Percentiles rank a stretch among this genome's conserved stretches.
These are phyloP conservation scores for Aspergillus unguis DNA, from an alignment of 2,329 filamentous ascomycete species.

Conservation along the genomic window DNA sequence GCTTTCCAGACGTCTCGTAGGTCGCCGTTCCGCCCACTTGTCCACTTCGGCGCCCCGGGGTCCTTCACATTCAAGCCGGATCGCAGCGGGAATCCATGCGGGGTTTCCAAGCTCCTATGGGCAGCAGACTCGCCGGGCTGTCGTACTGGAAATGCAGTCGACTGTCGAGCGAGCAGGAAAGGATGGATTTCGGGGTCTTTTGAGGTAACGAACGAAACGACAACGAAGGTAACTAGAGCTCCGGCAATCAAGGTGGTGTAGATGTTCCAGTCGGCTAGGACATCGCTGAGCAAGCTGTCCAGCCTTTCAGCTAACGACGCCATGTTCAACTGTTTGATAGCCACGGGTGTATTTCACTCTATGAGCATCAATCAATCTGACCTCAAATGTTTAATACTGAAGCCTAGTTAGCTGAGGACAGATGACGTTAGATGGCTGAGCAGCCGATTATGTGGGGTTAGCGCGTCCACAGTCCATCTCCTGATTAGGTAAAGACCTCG, in stretches of 20 bases:
- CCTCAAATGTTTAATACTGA: neutral
- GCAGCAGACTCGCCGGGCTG: conserved; percentile 80
- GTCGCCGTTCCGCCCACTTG: conserved; percentile 79
- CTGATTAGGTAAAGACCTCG: conserved; percentile 18
- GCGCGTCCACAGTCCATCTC: conserved; percentile 7
- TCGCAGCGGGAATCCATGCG: conserved; percentile 78
- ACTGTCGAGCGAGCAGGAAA: conserved; percentile 82
- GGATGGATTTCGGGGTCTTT: conserved; percentile 89
- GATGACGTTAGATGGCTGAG: conserved; percentile 18
- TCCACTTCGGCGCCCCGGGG: conserved; percentile 75
- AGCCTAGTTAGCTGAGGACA: neutral
- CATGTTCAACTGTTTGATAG: conserved; percentile 26
- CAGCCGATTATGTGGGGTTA: conserved; percentile 17
- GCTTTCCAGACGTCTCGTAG: conserved; percentile 86
- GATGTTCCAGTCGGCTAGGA: conserved; percentile 77
- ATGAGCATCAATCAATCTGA: neutral
- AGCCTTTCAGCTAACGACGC: conserved; percentile 60
- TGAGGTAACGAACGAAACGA: conserved; percentile 67
- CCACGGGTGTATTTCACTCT: neutral
- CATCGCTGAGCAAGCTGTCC: conserved; percentile 65
- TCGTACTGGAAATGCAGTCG: conserved; percentile 72
- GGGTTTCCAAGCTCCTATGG: conserved; percentile 78
- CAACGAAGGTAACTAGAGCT: conserved; percentile 63
- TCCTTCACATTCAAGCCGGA: conserved; percentile 79
- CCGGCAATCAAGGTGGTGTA: conserved; percentile 72